Percentiles rank a stretch among this genome's conserved stretches.
Evolutionary conservation across 1,284 basidiomycete genomes (phyloP).

Genomic region (Puccinia novopanici): DNA sequence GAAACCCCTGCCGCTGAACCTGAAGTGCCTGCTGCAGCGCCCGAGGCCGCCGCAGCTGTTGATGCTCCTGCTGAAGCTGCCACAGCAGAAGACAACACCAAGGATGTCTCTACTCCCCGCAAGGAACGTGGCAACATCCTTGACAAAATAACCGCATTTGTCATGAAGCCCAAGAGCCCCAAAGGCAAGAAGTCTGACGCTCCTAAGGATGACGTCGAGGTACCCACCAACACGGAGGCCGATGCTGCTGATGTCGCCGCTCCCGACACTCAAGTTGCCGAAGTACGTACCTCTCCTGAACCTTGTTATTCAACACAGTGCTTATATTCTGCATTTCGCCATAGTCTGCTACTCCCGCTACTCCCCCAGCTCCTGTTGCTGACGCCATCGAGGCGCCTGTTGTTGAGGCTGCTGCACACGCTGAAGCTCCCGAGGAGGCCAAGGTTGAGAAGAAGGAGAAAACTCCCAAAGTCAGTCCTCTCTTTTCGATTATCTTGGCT

Average conservation of each 20-base stretch:
- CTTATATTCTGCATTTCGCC: too few species aligned
- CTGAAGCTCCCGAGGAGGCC: not conserved
- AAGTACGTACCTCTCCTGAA: constrained; percentile 8
- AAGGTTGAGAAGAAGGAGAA: constrained; percentile 44
- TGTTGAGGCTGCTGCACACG: not conserved
- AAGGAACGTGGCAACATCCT: constrained; percentile 49
- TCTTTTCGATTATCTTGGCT: not conserved
- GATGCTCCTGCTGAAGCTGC: not conserved
- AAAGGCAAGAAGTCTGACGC: constrained; percentile 42
- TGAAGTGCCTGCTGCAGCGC: not conserved
- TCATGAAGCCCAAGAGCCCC: constrained; percentile 49
- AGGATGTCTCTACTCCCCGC: constrained; percentile 33
- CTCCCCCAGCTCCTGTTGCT: not conserved
- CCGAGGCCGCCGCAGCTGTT: not conserved
- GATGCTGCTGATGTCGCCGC: not conserved
- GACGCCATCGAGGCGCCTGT: not conserved
- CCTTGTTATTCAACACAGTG: too few species aligned
- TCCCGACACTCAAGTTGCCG: not conserved
- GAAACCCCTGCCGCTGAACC: not conserved
- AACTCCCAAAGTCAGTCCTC: constrained; percentile 38
- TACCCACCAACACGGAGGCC: constrained; percentile 2
- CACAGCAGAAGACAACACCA: not conserved
- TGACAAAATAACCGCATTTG: constrained; percentile 46
- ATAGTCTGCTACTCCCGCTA: not conserved
- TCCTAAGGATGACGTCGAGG: constrained; percentile 4